Percentiles rank a stretch among this genome's conserved stretches.
Evolutionary conservation across 495 filamentous ascomycete genomes (phyloP).

Genomic region (Tuber brumale): DNA sequence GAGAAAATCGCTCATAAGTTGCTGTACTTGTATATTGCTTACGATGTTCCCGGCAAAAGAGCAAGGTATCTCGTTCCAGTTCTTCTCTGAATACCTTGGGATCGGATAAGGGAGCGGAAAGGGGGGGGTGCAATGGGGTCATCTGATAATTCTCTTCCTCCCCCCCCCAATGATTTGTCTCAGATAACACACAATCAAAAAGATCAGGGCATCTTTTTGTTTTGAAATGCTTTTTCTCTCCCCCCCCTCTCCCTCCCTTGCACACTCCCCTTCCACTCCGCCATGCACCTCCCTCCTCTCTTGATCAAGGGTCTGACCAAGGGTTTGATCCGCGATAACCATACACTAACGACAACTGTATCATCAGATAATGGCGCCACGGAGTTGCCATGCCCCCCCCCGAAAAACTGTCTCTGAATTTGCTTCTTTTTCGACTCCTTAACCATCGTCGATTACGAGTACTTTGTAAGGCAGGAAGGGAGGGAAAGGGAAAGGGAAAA

Average conservation of each 20-base stretch:
- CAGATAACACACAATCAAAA: constrained; percentile 20
- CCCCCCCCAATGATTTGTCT: constrained; percentile 24
- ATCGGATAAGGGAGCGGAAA: neutral
- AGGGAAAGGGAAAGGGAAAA: neutral
- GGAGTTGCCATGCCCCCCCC: neutral
- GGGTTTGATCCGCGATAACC: constrained; percentile 34
- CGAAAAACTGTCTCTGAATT: neutral
- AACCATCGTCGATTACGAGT: neutral
- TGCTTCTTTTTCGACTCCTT: neutral
- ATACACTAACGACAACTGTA: constrained; percentile 36
- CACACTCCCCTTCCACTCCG: neutral
- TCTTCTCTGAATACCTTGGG: neutral
- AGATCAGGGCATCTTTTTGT: no score
- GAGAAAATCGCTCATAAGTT: constrained; percentile 30
- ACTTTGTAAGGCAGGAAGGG: neutral
- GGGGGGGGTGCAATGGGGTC: constrained; percentile 11
- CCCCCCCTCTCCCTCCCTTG: neutral
- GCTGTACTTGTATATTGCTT: neutral
- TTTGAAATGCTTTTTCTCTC: constrained; percentile 9
- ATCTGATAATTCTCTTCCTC: constrained; percentile 28
- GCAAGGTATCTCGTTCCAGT: neutral
- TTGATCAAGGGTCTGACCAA: neutral
- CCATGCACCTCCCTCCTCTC: constrained; percentile 11
- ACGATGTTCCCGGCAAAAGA: constrained; percentile 1
- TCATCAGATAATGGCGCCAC: constrained; percentile 34